These are phyloP conservation scores for Rhamnella rubrinervis DNA, from an alignment of 331 rosid genomes.

Conservation along the genomic window DNA sequence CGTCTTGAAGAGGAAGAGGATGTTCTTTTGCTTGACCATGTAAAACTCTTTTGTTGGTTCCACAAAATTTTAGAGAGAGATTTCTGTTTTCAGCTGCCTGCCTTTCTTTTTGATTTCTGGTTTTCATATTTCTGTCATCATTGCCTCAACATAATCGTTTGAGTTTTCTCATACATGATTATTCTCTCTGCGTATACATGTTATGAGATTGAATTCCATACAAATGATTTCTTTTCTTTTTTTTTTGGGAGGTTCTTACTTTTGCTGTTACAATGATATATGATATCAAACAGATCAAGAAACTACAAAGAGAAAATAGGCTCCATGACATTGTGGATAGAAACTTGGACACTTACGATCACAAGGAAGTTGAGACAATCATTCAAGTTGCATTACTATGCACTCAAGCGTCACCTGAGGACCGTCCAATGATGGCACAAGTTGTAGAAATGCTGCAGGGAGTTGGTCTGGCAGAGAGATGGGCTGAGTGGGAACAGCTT, in stretches of 20 bases:
- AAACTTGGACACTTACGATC: slow-evolving; percentile 58
- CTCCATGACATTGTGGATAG: slow-evolving; percentile 76
- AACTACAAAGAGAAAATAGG: slow-evolving; percentile 72
- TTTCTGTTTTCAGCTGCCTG: background rate
- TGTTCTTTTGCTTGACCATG: slow-evolving; percentile 92
- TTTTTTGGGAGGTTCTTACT: background rate
- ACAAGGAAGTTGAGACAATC: slow-evolving; percentile 64
- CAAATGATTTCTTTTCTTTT: background rate
- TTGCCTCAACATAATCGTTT: background rate
- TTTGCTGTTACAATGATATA: slow-evolving; percentile 1
- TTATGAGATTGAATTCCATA: too few species aligned
- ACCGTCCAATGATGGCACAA: slow-evolving; percentile 78
- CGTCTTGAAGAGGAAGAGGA: slow-evolving; percentile 93
- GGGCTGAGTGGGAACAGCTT: slow-evolving; percentile 85
- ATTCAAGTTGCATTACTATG: slow-evolving; percentile 89
- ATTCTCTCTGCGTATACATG: too few species aligned
- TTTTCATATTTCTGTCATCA: background rate
- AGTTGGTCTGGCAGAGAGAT: slow-evolving; percentile 73
- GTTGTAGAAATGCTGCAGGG: slow-evolving; percentile 72
- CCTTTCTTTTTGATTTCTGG: background rate
- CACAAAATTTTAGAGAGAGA: too few species aligned
- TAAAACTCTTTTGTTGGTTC: slow-evolving; percentile 25
- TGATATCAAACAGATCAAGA: slow-evolving; percentile 58
- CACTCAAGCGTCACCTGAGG: slow-evolving; percentile 74
- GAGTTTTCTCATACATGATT: too few species aligned